Percentiles rank a stretch among this genome's conserved stretches.
Conservation (phyloP, 2,329 filamentous ascomycete species). For the Hortaea werneckii region DNA sequence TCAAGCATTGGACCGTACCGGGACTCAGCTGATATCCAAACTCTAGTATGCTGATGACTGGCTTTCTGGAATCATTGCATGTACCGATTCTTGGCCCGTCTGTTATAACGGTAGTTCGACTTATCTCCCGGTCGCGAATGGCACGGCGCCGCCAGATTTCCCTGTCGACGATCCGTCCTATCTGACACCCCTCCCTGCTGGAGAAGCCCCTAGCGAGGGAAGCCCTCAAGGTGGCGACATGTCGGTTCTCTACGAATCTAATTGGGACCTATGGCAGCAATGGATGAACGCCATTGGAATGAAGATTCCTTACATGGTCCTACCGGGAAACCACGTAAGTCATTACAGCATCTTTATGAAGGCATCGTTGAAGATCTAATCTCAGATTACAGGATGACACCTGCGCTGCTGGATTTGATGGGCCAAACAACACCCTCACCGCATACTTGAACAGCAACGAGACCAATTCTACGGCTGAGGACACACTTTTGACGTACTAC, state of each 20-base stretch:
- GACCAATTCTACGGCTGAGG: slow-evolving; percentile 32
- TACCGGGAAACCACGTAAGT: slow-evolving; percentile 42
- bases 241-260: slow-evolving; percentile 41
- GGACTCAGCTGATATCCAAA: too few species aligned
- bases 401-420: slow-evolving; percentile 35
- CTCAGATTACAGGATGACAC: too few species aligned
- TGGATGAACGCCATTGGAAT: slow-evolving; percentile 35
- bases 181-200: slow-evolving; percentile 34
- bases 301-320: slow-evolving; percentile 41
- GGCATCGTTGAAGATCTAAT: too few species aligned
- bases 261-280: slow-evolving; percentile 45
- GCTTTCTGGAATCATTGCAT: slow-evolving; percentile 42
- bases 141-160: slow-evolving; percentile 25
- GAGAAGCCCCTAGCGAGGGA: slow-evolving; percentile 38
- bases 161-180: slow-evolving; percentile 19
- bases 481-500: slow-evolving; percentile 37
- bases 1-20: too few species aligned
- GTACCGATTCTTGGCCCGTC: slow-evolving; percentile 30
- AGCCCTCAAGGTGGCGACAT: slow-evolving; percentile 40
- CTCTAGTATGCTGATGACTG: slow-evolving; percentile 40
- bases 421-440: slow-evolving; percentile 34
- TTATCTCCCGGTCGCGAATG: slow-evolving; percentile 28
- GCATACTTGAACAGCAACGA: slow-evolving; percentile 38
- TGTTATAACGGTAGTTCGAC: slow-evolving; percentile 43
- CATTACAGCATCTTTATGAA: too few species aligned